phyloP scores from a whole-genome alignment of 257 asterid genomes.

The Gentiana straminea region DNA sequence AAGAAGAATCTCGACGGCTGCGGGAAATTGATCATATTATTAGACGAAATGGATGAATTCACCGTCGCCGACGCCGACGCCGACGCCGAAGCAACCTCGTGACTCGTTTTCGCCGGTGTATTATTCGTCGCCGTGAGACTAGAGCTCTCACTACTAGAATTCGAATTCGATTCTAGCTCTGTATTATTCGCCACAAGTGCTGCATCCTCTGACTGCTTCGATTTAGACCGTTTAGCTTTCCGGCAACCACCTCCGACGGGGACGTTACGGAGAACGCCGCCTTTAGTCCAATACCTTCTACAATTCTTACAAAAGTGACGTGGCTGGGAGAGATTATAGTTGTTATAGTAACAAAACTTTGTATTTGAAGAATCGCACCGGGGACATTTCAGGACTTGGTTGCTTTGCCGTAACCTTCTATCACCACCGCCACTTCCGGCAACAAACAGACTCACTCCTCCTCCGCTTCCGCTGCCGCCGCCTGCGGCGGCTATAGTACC shows the following conservation, averaged over 20 bases:
- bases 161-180: slow-evolving; percentile 27
- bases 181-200: neutral
- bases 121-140: slow-evolving; percentile 46
- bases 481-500: slow-evolving; percentile 6
- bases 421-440: slow-evolving; percentile 34
- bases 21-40: slow-evolving; percentile 17
- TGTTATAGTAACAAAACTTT: slow-evolving; percentile 79
- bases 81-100: slow-evolving; percentile 6
- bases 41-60: slow-evolving; percentile 24
- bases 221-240: slow-evolving; percentile 60
- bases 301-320: slow-evolving; percentile 88
- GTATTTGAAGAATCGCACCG: slow-evolving; percentile 86
- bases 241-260: slow-evolving; percentile 96
- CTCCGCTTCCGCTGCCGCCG: slow-evolving; percentile 11
- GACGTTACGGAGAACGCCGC: slow-evolving; percentile 90
- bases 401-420: slow-evolving; percentile 44
- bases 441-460: slow-evolving; percentile 20
- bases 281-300: slow-evolving; percentile 91
- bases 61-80: slow-evolving; percentile 36
- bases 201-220: slow-evolving; percentile 12
- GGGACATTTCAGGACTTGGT: slow-evolving; percentile 65
- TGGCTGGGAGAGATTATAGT: slow-evolving; percentile 88
- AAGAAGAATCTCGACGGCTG: slow-evolving; percentile 38
- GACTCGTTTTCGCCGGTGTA: slow-evolving; percentile 2
- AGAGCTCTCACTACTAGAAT: slow-evolving; percentile 72